These are phyloP conservation scores for Ciborinia camelliae DNA, from an alignment of 2,329 filamentous ascomycete species.

Conservation along the genomic window DNA sequence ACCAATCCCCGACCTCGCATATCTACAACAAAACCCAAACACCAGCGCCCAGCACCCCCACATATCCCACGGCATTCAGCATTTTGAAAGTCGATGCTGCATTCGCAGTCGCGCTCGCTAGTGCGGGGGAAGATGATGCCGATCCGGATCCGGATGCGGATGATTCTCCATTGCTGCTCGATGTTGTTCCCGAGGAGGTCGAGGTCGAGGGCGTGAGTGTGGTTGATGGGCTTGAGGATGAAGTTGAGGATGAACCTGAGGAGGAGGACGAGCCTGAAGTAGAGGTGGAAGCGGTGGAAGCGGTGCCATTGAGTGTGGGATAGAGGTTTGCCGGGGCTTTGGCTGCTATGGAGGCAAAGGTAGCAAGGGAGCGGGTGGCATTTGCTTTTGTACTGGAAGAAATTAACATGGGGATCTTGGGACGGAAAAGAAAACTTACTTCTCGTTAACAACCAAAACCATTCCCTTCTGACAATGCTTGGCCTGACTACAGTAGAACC, in stretches of 20 bases:
- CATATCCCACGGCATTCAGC: background rate
- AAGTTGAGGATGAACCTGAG: conserved; percentile 1
- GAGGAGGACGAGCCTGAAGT: background rate
- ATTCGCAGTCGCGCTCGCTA: conserved; percentile 2
- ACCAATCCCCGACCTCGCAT: too few species aligned
- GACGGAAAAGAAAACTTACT: conserved; percentile 44
- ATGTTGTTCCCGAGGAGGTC: background rate
- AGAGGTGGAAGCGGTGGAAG: conserved; percentile 7
- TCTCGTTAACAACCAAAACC: conserved; percentile 46
- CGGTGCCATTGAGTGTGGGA: conserved; percentile 30
- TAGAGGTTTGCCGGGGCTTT: conserved; percentile 42
- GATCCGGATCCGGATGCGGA: background rate
- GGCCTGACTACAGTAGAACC: conserved; percentile 74
- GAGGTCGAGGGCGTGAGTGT: background rate
- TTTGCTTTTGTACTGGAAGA: conserved; percentile 43
- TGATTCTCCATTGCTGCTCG: background rate
- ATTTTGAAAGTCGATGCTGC: background rate
- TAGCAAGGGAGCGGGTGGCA: conserved; percentile 48
- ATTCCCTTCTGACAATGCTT: conserved; percentile 62
- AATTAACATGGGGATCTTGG: background rate
- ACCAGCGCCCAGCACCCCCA: conserved; percentile 3
- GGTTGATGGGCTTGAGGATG: background rate
- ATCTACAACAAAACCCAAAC: conserved; percentile 6
- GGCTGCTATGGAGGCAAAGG: conserved; percentile 39
- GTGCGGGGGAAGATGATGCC: conserved; percentile 14